These are phyloP conservation scores for Chlorociboria aeruginascens DNA, from an alignment of 495 filamentous ascomycete species.

Conservation along the genomic window DNA sequence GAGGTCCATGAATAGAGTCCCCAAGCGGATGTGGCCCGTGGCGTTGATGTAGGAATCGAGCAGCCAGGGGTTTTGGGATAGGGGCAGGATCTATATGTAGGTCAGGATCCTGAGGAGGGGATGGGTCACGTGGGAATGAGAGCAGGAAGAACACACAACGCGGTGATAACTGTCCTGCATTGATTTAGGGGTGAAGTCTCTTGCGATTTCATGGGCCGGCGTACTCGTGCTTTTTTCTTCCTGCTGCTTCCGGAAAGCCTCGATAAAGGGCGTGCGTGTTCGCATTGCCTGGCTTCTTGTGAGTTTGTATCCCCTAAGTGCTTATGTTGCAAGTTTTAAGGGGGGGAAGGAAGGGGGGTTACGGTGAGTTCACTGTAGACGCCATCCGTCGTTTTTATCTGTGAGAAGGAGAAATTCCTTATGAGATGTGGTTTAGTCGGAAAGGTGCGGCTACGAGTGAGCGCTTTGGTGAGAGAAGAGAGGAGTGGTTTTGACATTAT, in stretches of 20 bases:
- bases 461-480: too few species aligned
- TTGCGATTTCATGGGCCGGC: constrained; percentile 5
- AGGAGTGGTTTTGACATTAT: too few species aligned
- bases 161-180: constrained; percentile 30
- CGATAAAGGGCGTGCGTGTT: constrained; percentile 19
- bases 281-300: constrained; percentile 9
- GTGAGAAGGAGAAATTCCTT: too few species aligned
- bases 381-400: too few species aligned
- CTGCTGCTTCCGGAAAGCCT: constrained; percentile 17
- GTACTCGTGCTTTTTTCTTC: neutral
- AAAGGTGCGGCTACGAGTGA: too few species aligned
- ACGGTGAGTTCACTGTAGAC: too few species aligned
- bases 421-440: too few species aligned
- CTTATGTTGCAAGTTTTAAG: too few species aligned
- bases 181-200: constrained; percentile 27
- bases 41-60: constrained; percentile 32
- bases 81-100: constrained; percentile 23
- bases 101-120: neutral
- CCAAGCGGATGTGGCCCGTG: constrained; percentile 38
- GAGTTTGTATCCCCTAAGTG: too few species aligned
- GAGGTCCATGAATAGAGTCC: constrained; percentile 68
- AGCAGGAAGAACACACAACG: constrained; percentile 19
- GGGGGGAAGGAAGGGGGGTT: too few species aligned
- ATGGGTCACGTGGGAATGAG: neutral
- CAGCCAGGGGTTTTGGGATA: constrained; percentile 29